Evolutionary conservation across 2,329 filamentous ascomycete species (phyloP), one percentile per base, ranked within the genome.

Genomic region (Aotearoamyces nothofagi): DNA sequence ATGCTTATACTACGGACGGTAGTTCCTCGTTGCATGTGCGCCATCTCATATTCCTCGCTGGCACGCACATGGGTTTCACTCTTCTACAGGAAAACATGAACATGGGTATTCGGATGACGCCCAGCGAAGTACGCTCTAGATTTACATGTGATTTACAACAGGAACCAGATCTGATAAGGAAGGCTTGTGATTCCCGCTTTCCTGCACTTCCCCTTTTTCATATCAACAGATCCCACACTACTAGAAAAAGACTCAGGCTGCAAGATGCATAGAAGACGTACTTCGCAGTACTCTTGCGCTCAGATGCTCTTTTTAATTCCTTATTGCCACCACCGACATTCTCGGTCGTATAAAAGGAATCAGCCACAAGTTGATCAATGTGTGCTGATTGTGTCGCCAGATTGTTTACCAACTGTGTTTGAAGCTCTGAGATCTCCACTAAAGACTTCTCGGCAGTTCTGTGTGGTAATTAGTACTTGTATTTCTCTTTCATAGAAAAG

Each of bases 291-390:
- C 79, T 83, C 22, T 69, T 63, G 39, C 74, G 62, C 48, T 80
- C 66, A 1, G 69, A 73, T 15, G 87, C 90, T 46, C 78, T 74
- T 57, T 90, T 90, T 29, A 98, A 61, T 59, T 96, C 77, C 55
- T 78, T 80, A 57, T 98, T 98, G 11, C 87, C 90, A 33, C 74
- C 74, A 9, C 78, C 78, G 28, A 98, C 71, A 46, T 96, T 94
- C 48, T 87, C 79, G 15, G 76, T 71, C 7, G 86, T 94, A 17
- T 70, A 66, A 35, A 75, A 67, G 2, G 83, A 84, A 51, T 98
- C 87, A 24, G 75, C 63, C 17, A 93, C 82, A 12, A 98, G 63
- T 49, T 90, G 80, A 35, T 84, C 79, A 37, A 98, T 92, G 43
- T 90, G 78, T 32, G 82, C 83, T 31, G 81, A 78, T 49, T 98